These are phyloP conservation scores for Sarocladium kiliense DNA, from an alignment of 2,329 filamentous ascomycete species.

Conservation along the genomic window DNA sequence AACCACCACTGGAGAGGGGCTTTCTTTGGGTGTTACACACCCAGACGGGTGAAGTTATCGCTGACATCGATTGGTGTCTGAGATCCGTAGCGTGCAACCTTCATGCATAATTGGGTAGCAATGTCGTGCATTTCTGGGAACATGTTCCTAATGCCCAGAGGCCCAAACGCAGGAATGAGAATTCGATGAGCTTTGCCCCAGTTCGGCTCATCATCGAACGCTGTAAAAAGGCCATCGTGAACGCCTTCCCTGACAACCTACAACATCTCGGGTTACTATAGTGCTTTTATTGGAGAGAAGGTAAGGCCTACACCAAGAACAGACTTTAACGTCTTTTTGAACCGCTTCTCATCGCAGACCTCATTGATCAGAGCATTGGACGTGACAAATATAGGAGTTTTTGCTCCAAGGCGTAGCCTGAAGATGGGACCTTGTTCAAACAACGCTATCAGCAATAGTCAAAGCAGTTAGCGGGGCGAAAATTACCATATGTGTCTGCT, in stretches of 20 bases:
- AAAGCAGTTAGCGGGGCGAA: no score
- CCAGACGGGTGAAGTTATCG: conserved; percentile 57
- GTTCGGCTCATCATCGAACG: conserved; percentile 11
- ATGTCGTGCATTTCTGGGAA: conserved; percentile 51
- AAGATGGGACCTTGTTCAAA: no score
- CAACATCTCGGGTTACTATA: not conserved
- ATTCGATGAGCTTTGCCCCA: conserved; percentile 52
- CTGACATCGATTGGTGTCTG: conserved; percentile 41
- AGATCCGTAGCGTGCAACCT: conserved; percentile 41
- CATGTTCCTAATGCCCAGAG: conserved; percentile 53
- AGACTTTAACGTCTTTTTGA: not conserved
- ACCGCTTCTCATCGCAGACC: not conserved
- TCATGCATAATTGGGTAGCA: conserved; percentile 45
- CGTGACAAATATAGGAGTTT: no score
- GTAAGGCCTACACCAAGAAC: not conserved
- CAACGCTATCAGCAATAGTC: no score
- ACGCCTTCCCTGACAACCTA: not conserved
- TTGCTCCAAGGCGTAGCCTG: no score
- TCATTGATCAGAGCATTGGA: not conserved
- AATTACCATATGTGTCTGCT: no score
- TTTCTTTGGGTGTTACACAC: no score
- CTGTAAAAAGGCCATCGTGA: not conserved
- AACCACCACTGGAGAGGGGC: no score
- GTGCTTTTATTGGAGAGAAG: not conserved
- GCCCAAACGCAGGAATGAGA: conserved; percentile 61